Base-by-base conservation (phyloP, 805 yeast species). In the Pichia pseudocactophila region DNA sequence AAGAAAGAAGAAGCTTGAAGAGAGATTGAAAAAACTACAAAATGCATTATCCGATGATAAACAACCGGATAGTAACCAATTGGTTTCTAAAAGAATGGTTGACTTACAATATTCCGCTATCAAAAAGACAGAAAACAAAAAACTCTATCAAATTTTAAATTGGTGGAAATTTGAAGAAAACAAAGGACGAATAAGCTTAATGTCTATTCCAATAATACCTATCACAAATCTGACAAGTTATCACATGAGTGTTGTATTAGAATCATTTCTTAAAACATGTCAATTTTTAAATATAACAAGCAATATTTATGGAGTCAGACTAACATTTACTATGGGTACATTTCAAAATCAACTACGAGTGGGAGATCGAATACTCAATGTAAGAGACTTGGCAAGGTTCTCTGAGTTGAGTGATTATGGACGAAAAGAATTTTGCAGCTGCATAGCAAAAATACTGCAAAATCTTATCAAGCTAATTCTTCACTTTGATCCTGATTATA, bases 391-490 rank as follows among this genome's bases (percentile, higher is more conserved):
- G 11, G 20, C 7, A 17, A 18, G 17, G 4, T n/a, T 25, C 26
- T n/a, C 9, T 11, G 12, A 17, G 10, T 7, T 28, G 30, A 4
- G 35, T 40, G 1, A 22, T 30, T 12, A 35, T 17, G 3, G 16
- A 22, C 17, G 41, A 37, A 25, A 42, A 31, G 15, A 16, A 12
- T n/a, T 17, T 11, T 28, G 31, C 15, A 28, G 4, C 31, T 11
- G 15, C 10, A 31, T 58, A 16, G 50, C 56, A 3, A 40, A 57
- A 34, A 31, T 57, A 26, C 30, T 55, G 2, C 27, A 54, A 9
- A 46, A 58, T 38, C 13, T 58, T 6, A 31, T 52, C 27, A 35
- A 26, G 3, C 12, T 58, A 10, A 12, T 50, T 3, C 20, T 38
- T 12, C 28, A 26, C 3, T 13, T 47, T 3, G 41, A 40, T 17